Base-by-base conservation (phyloP, 805 yeast genomes). In the Candida hungchunana region DNA sequence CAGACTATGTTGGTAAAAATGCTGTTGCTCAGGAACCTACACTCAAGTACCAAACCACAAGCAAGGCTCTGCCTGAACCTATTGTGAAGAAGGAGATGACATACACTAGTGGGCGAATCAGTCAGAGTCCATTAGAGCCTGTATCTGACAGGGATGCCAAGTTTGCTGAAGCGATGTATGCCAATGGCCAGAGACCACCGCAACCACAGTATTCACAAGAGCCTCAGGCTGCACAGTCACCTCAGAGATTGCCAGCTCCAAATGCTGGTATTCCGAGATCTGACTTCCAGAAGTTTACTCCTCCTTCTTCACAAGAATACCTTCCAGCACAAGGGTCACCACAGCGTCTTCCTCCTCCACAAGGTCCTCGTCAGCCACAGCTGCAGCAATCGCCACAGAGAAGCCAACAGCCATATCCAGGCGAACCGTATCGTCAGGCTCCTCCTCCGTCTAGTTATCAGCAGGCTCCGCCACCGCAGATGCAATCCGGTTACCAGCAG, bases 101-200 rank as follows among this genome's bases (percentile, higher is more conserved):
- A 3, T 49, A 49, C 30, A 43, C 50, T 10, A 49, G 54, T 30
- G 54, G 52, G 10, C 42, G 54, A 42, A 49, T 49, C 17, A 31
- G 18, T 17, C 37, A 36, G 18, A 34, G 47, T 15, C 43, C 47
- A 15, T 31, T 34, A 9, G 46, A 44, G 4, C 12, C 44, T 19
- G 26, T 35, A 10, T 15, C 23, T 17, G 39, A 39, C 23, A 18
- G 37, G 20, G 34, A 33, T 26, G 36, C 35, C 10, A 32, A 29
- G 18, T 39, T 39, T 24, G 32, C 40, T 5, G 34, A 33, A 18
- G 31, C 40, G 8, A 24, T 32, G 7, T 7, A 19, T 9, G 32
- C 28, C 22, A 29, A 31, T 18, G 29, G 18, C 13, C 16, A 14
- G 21, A 13, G 35, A 10, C 32, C 26, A 8, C 14, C 22, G 15